Conservation (phyloP, 2,329 filamentous ascomycete genomes). For the Neurospora sp. region DNA sequence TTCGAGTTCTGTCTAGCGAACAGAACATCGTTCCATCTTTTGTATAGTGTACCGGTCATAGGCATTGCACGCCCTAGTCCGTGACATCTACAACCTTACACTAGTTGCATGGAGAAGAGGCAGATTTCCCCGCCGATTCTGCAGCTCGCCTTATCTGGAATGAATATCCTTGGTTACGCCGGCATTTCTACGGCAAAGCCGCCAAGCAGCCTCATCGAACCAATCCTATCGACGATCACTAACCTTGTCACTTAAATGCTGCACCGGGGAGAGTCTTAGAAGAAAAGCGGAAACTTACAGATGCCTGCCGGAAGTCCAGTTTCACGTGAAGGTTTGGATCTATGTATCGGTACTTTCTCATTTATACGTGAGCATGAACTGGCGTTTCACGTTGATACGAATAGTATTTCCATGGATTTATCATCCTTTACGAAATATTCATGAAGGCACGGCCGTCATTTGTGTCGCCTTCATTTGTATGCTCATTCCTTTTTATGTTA, state of each 20-base stretch:
- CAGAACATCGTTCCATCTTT: too few relatives aligned
- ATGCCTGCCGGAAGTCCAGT: background rate
- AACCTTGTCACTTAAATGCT: background rate
- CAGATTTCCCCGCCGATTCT: background rate
- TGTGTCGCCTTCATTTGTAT: background rate
- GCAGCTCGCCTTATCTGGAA: background rate
- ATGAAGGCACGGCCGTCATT: background rate
- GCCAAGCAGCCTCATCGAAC: background rate
- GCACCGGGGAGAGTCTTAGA: background rate
- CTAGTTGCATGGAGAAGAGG: background rate
- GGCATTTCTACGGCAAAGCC: background rate
- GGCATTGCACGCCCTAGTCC: too few relatives aligned
- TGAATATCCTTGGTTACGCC: background rate
- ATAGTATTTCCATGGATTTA: background rate
- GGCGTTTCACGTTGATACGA: background rate
- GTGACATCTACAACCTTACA: background rate
- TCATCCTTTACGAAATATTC: background rate
- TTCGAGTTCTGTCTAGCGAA: too few relatives aligned
- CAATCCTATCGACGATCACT: background rate
- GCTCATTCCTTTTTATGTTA: too few relatives aligned
- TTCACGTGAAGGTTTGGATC: background rate
- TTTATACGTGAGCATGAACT: background rate
- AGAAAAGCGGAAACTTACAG: background rate
- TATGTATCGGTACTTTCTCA: background rate
- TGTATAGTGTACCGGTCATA: too few relatives aligned